These are phyloP conservation scores for Phytophthora cactorum DNA, from an alignment of 352 stramenopile genomes.

Conservation along the genomic window DNA sequence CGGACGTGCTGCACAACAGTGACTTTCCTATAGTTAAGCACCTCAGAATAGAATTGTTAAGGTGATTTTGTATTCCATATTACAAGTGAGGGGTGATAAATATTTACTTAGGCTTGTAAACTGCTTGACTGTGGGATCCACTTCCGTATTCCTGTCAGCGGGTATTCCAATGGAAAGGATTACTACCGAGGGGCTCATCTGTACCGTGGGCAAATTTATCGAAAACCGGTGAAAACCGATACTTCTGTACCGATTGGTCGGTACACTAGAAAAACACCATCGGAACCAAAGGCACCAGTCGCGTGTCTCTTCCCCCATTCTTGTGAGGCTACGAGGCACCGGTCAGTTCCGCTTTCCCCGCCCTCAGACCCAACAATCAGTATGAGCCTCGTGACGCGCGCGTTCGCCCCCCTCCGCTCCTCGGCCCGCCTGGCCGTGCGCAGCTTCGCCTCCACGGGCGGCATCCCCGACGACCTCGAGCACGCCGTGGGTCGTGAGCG, in stretches of 20 bases:
- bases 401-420: conserved; percentile 59
- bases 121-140: too few species aligned
- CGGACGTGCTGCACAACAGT: too few species aligned
- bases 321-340: conserved; percentile 1
- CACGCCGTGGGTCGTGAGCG: conserved; percentile 85
- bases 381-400: conserved; percentile 61
- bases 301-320: conserved; percentile 18
- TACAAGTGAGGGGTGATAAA: too few species aligned
- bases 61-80: too few species aligned
- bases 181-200: too few species aligned
- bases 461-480: conserved; percentile 79
- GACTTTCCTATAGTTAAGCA: too few species aligned
- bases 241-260: background rate
- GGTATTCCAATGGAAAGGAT: too few species aligned
- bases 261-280: background rate
- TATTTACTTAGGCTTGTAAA: too few species aligned
- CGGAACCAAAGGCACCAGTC: background rate
- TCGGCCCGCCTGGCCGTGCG: conserved; percentile 46
- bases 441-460: conserved; percentile 56
- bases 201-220: too few species aligned
- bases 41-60: too few species aligned
- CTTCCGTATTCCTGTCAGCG: too few species aligned
- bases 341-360: conserved; percentile 35
- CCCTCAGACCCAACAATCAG: conserved; percentile 13
- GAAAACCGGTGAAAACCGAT: too few species aligned